These are phyloP conservation scores for Geotrichum ghanense DNA, from an alignment of 805 yeast species.

Conservation along the genomic window DNA sequence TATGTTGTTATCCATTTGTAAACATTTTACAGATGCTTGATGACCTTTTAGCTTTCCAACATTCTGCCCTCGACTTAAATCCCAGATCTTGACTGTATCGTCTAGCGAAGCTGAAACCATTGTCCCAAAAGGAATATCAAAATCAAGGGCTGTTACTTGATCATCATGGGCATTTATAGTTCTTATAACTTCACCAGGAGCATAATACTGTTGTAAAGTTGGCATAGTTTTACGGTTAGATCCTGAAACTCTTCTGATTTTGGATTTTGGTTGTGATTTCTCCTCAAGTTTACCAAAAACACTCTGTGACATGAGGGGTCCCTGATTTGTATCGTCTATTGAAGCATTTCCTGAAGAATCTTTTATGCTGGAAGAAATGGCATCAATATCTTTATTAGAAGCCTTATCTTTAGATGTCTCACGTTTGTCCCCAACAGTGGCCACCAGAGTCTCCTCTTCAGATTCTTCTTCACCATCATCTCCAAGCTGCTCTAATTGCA, in stretches of 20 bases:
- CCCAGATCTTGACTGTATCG: slow-evolving; percentile 77
- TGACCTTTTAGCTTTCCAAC: slow-evolving; percentile 50
- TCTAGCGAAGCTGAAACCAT: slow-evolving; percentile 71
- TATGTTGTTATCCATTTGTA: slow-evolving; percentile 43
- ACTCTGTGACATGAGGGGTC: slow-evolving; percentile 32
- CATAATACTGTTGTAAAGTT: slow-evolving; percentile 52
- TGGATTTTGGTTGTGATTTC: slow-evolving; percentile 20
- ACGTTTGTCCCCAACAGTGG: slow-evolving; percentile 8
- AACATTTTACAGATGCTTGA: slow-evolving; percentile 42
- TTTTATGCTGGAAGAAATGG: not conserved
- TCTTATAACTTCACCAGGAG: slow-evolving; percentile 44
- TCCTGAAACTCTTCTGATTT: slow-evolving; percentile 19
- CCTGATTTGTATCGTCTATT: slow-evolving; percentile 13
- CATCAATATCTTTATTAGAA: not conserved
- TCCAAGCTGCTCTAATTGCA: slow-evolving; percentile 6
- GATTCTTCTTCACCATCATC: not conserved
- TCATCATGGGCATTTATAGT: slow-evolving; percentile 42
- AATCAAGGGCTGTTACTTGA: slow-evolving; percentile 46
- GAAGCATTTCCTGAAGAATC: not conserved
- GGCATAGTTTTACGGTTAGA: slow-evolving; percentile 42
- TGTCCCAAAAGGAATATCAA: slow-evolving; percentile 65
- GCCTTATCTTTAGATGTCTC: slow-evolving; percentile 7
- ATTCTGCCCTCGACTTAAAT: slow-evolving; percentile 45
- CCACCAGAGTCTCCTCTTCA: not conserved
- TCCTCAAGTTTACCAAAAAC: slow-evolving; percentile 33